Conservation (phyloP, 352 stramenopile genomes). For the Pythium phragmiticola region DNA sequence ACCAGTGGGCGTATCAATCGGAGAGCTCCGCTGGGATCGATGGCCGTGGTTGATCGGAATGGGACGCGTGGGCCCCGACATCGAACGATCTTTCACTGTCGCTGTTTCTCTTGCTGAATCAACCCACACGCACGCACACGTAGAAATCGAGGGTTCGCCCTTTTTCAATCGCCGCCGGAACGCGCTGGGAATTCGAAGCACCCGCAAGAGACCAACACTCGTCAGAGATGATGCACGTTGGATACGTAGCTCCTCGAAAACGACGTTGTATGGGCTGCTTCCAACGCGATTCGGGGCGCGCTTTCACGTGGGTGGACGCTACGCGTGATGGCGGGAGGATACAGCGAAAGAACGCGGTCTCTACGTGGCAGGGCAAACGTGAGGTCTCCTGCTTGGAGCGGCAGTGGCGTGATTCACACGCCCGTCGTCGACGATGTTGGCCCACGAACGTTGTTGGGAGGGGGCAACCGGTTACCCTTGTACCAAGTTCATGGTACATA, state of each 20-base stretch:
- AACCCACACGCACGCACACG: constrained; percentile 5
- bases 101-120: not conserved
- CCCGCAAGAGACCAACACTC: constrained; percentile 21
- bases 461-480: not conserved
- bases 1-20: constrained; percentile 19
- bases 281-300: not conserved
- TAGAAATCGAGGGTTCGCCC: not conserved
- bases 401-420: not conserved
- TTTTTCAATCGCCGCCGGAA: not conserved
- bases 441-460: not conserved
- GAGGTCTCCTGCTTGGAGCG: too few relatives aligned
- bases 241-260: constrained; percentile 2
- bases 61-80: constrained; percentile 44
- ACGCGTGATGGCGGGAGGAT: not conserved
- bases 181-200: not conserved
- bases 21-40: constrained; percentile 47
- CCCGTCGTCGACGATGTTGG: not conserved
- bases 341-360: not conserved
- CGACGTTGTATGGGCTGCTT: not conserved
- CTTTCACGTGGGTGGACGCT: not conserved
- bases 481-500: constrained; percentile 14
- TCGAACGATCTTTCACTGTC: constrained; percentile 15
- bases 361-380: not conserved
- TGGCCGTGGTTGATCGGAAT: constrained; percentile 49
- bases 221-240: constrained; percentile 7